A percentile compares a stretch with the other conserved stretches of the same genome.
phyloP scores from a whole-genome alignment of 2,329 filamentous ascomycete genomes.

The Pyrenochaeta sp. region DNA sequence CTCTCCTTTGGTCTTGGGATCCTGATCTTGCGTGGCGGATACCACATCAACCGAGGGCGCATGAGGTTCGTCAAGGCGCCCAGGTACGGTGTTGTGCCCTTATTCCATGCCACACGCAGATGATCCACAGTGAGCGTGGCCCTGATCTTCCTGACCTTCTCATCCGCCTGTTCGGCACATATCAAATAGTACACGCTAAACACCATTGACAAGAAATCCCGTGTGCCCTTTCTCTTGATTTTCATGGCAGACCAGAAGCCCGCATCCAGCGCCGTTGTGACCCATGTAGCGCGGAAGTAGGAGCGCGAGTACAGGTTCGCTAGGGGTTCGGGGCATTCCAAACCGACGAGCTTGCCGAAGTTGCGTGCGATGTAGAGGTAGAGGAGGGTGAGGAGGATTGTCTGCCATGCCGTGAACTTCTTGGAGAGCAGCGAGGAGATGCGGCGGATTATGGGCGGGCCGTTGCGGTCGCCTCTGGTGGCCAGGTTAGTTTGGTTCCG shows the following conservation, averaged over 20 bases:
- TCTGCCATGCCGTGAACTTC: constrained; percentile 87
- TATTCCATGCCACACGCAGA: constrained; percentile 93
- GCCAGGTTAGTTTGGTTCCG: constrained; percentile 21
- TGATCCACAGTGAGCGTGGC: constrained; percentile 89
- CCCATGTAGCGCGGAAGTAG: constrained; percentile 97
- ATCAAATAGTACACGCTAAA: constrained; percentile 93
- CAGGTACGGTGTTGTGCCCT: constrained; percentile 87
- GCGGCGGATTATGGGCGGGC: constrained; percentile 76
- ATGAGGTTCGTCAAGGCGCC: constrained; percentile 73
- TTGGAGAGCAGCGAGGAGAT: constrained; percentile 75
- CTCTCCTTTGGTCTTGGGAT: constrained; percentile 83
- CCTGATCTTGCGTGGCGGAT: constrained; percentile 80
- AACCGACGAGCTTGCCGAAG: constrained; percentile 88
- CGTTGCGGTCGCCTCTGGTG: constrained; percentile 82
- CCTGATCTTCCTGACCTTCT: constrained; percentile 92
- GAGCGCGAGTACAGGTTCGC: constrained; percentile 91
- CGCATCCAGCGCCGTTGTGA: constrained; percentile 91
- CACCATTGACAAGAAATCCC: constrained; percentile 81
- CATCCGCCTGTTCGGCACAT: constrained; percentile 91
- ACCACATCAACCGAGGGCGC: constrained; percentile 80
- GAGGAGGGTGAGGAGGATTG: constrained; percentile 83
- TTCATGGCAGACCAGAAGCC: constrained; percentile 99
- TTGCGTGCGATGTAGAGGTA: constrained; percentile 92
- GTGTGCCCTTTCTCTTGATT: constrained; percentile 78
- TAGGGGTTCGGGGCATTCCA: constrained; percentile 92